A percentile compares a stretch with the other conserved stretches of the same genome.
These are phyloP conservation scores for Salix udensis DNA, from an alignment of 345 rosid species.

Conservation along the genomic window DNA sequence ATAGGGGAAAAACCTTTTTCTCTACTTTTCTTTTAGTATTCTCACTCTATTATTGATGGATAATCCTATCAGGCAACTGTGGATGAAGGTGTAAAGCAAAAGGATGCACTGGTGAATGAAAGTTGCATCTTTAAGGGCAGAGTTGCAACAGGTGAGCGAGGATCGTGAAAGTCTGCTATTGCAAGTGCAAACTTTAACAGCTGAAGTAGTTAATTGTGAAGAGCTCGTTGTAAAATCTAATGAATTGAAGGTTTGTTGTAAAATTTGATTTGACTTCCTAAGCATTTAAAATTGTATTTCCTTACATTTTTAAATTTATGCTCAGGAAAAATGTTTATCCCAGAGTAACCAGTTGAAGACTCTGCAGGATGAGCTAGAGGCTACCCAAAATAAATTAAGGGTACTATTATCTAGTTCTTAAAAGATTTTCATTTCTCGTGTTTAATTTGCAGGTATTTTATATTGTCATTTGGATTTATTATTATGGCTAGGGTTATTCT, in stretches of 20 bases:
- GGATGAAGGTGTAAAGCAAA: slow-evolving; percentile 68
- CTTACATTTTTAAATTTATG: slow-evolving; percentile 18
- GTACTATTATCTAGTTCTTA: slow-evolving; percentile 27
- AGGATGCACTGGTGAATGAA: slow-evolving; percentile 60
- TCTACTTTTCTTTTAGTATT: not conserved
- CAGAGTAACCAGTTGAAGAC: slow-evolving; percentile 62
- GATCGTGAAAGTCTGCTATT: slow-evolving; percentile 61
- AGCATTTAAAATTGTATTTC: slow-evolving; percentile 2
- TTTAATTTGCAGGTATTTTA: not conserved
- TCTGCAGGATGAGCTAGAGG: slow-evolving; percentile 59
- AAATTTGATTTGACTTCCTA: not conserved
- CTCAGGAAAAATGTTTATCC: slow-evolving; percentile 61
- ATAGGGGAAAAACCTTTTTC: not conserved
- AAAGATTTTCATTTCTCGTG: not conserved
- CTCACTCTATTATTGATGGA: slow-evolving; percentile 5
- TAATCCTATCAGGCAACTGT: slow-evolving; percentile 55
- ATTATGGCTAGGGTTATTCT: slow-evolving; percentile 7
- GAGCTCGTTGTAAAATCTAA: slow-evolving; percentile 61
- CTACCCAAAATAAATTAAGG: slow-evolving; percentile 65
- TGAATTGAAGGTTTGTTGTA: slow-evolving; percentile 67
- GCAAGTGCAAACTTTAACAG: slow-evolving; percentile 48
- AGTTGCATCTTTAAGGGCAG: slow-evolving; percentile 59
- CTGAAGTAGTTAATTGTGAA: slow-evolving; percentile 56
- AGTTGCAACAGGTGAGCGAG: slow-evolving; percentile 58
- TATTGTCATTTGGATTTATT: slow-evolving; percentile 3